These are phyloP conservation scores for Vitellaria paradoxa DNA, from an alignment of 179 eudicot species.

Conservation along the genomic window DNA sequence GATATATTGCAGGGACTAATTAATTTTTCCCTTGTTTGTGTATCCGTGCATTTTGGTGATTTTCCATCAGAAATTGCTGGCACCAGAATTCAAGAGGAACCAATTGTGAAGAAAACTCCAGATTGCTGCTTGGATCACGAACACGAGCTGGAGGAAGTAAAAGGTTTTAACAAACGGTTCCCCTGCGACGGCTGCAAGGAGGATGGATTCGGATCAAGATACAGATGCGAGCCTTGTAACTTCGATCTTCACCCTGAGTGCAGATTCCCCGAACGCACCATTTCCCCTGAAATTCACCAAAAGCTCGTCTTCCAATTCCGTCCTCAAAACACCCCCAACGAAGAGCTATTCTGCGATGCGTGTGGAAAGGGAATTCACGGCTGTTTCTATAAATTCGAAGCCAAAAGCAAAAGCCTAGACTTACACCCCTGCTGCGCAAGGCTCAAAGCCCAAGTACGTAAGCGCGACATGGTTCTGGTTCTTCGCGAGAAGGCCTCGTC, in stretches of 20 bases:
- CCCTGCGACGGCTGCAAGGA: conserved; percentile 17
- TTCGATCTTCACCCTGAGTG: conserved; percentile 20
- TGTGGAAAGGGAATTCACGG: conserved; percentile 28
- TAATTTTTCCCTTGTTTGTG: no score
- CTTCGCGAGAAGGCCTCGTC: conserved; percentile 6
- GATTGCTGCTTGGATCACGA: neutral
- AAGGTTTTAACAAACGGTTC: conserved; percentile 15
- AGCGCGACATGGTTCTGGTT: conserved; percentile 6
- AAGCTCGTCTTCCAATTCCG: conserved; percentile 13
- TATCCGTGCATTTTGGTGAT: no score
- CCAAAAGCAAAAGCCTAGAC: conserved; percentile 9
- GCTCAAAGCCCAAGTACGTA: conserved; percentile 10
- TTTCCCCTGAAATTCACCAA: conserved; percentile 13
- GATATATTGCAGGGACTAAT: no score
- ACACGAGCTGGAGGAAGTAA: conserved; percentile 9
- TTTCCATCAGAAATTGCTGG: no score
- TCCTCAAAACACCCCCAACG: neutral
- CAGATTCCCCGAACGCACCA: neutral
- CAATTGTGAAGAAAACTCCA: no score
- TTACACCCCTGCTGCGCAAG: conserved; percentile 28
- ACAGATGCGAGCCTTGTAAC: conserved; percentile 15
- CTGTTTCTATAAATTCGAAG: conserved; percentile 21
- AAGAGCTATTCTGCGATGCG: conserved; percentile 21
- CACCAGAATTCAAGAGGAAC: no score
- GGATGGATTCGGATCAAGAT: conserved; percentile 9